These are phyloP conservation scores for Tuber microsphaerosporum DNA, from an alignment of 495 filamentous ascomycete species.

Conservation along the genomic window DNA sequence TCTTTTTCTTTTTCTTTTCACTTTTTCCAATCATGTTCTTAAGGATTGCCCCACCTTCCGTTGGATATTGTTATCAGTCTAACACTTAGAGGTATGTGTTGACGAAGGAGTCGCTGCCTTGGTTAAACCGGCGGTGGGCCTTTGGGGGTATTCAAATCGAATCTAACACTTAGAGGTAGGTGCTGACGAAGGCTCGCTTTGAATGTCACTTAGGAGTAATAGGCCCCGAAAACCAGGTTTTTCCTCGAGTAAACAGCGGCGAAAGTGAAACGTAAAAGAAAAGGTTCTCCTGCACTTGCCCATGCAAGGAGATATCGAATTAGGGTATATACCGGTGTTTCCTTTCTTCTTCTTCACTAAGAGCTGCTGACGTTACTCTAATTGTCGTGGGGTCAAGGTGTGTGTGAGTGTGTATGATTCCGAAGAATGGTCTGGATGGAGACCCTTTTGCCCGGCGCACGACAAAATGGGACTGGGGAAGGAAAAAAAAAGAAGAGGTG, in stretches of 20 bases:
- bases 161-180: constrained; percentile 42
- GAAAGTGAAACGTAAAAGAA: constrained; percentile 4
- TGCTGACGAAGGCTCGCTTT: constrained; percentile 26
- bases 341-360: background rate
- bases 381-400: background rate
- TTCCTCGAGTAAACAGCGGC: background rate
- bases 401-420: background rate
- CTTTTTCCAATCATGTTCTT: background rate
- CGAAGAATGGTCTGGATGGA: background rate
- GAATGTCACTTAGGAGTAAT: constrained; percentile 26
- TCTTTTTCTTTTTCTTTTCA: background rate
- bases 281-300: background rate
- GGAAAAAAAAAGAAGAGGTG: background rate
- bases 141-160: constrained; percentile 2
- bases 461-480: background rate
- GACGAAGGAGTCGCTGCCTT: constrained; percentile 1
- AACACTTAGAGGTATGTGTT: constrained; percentile 4
- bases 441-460: background rate
- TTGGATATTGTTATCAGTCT: background rate
- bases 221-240: constrained; percentile 20
- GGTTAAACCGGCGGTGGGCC: background rate
- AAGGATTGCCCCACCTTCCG: background rate
- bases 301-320: constrained; percentile 10
- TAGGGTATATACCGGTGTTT: constrained; percentile 3
- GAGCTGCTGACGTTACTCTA: constrained; percentile 6